phyloP scores from a whole-genome alignment of 805 yeast species.

The Pichia californica region DNA sequence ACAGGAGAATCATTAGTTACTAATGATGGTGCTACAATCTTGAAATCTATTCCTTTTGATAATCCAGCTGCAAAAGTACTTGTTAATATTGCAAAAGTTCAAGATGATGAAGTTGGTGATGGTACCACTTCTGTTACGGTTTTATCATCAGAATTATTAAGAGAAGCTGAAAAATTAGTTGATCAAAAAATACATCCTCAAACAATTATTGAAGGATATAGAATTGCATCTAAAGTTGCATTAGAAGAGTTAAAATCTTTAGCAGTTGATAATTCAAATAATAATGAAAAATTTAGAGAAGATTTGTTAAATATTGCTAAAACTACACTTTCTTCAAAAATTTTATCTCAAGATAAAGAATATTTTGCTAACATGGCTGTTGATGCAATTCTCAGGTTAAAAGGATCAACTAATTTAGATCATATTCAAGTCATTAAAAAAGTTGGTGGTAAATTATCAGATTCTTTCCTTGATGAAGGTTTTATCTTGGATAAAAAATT shows the following conservation, averaged over 20 bases:
- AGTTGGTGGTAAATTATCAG: constrained; percentile 86
- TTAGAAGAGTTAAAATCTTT: constrained; percentile 66
- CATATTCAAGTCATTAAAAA: constrained; percentile 92
- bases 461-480: constrained; percentile 94
- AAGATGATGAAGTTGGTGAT: constrained; percentile 97
- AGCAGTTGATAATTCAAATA: constrained; percentile 66
- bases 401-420: constrained; percentile 82
- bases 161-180: constrained; percentile 91
- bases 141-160: constrained; percentile 79
- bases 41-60: constrained; percentile 89
- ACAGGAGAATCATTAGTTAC: constrained; percentile 78
- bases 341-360: constrained; percentile 90
- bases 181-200: constrained; percentile 96
- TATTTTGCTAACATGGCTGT: constrained; percentile 87
- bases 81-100: constrained; percentile 92
- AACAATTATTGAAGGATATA: constrained; percentile 91
- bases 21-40: constrained; percentile 96
- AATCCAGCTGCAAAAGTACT: constrained; percentile 96
- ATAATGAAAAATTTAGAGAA: constrained; percentile 54
- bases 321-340: constrained; percentile 90
- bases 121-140: constrained; percentile 97
- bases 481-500: constrained; percentile 86
- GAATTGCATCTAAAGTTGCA: constrained; percentile 86
- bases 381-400: constrained; percentile 83
- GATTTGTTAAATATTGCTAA: constrained; percentile 85